A percentile compares a stretch with the other conserved stretches of the same genome.
phyloP scores from a whole-genome alignment of 768 basidiomycete genomes.

The Agrocybe praecox region DNA sequence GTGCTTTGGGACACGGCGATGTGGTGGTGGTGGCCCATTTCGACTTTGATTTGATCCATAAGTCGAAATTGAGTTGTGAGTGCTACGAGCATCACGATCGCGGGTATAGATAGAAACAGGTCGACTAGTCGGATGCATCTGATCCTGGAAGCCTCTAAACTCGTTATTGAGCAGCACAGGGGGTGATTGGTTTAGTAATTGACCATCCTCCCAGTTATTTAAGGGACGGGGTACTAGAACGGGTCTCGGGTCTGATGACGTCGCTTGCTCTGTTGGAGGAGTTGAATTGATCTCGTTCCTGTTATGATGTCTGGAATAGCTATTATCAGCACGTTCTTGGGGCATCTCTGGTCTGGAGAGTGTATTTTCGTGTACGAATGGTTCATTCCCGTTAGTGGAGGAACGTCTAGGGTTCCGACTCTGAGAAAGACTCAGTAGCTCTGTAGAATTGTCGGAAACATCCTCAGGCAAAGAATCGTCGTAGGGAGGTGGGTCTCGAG shows the following conservation, averaged over 20 bases:
- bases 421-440: slow-evolving; percentile 9
- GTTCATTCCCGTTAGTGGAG: neutral
- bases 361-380: neutral
- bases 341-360: neutral
- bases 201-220: neutral
- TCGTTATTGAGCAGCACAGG: neutral
- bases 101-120: slow-evolving; percentile 5
- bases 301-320: neutral
- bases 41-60: slow-evolving; percentile 25
- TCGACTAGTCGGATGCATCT: neutral
- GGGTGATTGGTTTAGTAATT: neutral
- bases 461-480: neutral
- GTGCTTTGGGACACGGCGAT: slow-evolving; percentile 53
- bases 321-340: neutral
- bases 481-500: slow-evolving; percentile 15
- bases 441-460: neutral
- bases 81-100: slow-evolving; percentile 22
- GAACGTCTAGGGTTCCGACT: slow-evolving; percentile 6
- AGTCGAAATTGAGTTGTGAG: slow-evolving; percentile 26
- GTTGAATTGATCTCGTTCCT: neutral
- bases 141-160: slow-evolving; percentile 2
- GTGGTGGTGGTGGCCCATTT: slow-evolving; percentile 23
- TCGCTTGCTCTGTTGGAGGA: neutral
- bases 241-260: neutral
- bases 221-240: neutral